Percentiles rank a stretch among this genome's conserved stretches.
These are phyloP conservation scores for Esteya vermicola DNA, from an alignment of 2,329 filamentous ascomycete genomes.

Conservation along the genomic window DNA sequence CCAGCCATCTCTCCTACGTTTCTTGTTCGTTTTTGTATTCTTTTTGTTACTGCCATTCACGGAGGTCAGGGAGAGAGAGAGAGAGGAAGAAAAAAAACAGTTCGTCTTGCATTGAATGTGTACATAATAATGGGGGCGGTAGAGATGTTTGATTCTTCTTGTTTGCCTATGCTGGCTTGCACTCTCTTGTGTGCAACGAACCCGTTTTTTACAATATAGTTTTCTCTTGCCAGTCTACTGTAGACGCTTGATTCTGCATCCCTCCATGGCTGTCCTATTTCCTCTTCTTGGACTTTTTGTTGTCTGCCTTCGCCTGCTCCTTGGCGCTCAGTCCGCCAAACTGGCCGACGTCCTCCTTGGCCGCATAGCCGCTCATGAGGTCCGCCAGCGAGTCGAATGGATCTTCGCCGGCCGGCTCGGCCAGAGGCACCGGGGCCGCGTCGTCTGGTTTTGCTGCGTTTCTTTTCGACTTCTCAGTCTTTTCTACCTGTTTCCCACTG, in stretches of 20 bases:
- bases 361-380: constrained; percentile 35
- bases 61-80: background rate
- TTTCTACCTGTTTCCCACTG: constrained; percentile 15
- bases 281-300: constrained; percentile 30
- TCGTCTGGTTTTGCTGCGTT: too few relatives aligned
- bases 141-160: too few relatives aligned
- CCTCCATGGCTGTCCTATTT: background rate
- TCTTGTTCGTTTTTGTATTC: too few relatives aligned
- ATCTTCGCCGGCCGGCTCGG: constrained; percentile 9
- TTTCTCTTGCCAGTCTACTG: background rate
- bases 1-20: too few relatives aligned
- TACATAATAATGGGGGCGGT: too few relatives aligned
- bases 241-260: too few relatives aligned
- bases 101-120: too few relatives aligned
- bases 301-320: constrained; percentile 21
- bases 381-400: constrained; percentile 28
- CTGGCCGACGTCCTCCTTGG: constrained; percentile 22
- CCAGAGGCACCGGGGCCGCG: background rate
- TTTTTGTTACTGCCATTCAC: too few relatives aligned
- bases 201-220: background rate
- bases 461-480: constrained; percentile 3
- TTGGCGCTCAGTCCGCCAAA: constrained; percentile 24
- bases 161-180: too few relatives aligned
- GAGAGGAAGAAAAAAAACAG: background rate
- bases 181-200: background rate